Evolutionary conservation across 768 basidiomycete genomes (phyloP), one percentile per base, ranked within the genome.

Genomic region (Podaxis mareebaensis): DNA sequence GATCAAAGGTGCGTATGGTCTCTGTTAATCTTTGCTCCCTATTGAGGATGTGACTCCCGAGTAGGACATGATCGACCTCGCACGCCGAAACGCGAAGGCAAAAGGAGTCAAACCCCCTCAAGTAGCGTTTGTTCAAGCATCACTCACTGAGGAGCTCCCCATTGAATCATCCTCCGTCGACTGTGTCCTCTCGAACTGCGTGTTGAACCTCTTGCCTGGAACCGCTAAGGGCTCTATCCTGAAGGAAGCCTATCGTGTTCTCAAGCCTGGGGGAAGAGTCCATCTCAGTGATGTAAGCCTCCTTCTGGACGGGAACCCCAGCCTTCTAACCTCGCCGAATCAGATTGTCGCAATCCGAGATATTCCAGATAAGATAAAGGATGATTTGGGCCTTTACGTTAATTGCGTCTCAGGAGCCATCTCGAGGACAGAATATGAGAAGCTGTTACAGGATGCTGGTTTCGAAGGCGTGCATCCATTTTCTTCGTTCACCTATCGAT

Each of bases 231-330:
- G 66, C 3, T 69, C 57, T n/a, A 66, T 82, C 5, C 68, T 85
- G 53, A 77, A 78, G 46, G 86, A 88, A 63, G 73, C 76, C 0
- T 69, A 77, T 54, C 75, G 86, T 11, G 74, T 86, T 2, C 73
- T 88, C 53, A 86, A 82, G 69, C 80, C 83, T 8, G 85, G 85
- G 56, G 86, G 87, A 8, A 76, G 85, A n/a, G 67, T 86, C 26
- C 77, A 77, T 1, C 66, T 86, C 8, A 76, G 79, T 54, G 86
- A 87, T 66, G 85, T 87, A 64, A 15, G 79, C 63, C 1, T n/a
- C 13, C 30, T 3, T 4, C 26, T 5, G 15, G 30, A 1, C 15
- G 55, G 13, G 22, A 8, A 22, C 13, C 26, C 13, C 6, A 26
- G 10, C 0, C 20, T 24, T 33, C 12, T 22, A n/a, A 49, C 20